Percentiles rank a stretch among this genome's conserved stretches.
These are phyloP conservation scores for Salvia sclarea DNA, from an alignment of 305 asterid species.

Conservation along the genomic window DNA sequence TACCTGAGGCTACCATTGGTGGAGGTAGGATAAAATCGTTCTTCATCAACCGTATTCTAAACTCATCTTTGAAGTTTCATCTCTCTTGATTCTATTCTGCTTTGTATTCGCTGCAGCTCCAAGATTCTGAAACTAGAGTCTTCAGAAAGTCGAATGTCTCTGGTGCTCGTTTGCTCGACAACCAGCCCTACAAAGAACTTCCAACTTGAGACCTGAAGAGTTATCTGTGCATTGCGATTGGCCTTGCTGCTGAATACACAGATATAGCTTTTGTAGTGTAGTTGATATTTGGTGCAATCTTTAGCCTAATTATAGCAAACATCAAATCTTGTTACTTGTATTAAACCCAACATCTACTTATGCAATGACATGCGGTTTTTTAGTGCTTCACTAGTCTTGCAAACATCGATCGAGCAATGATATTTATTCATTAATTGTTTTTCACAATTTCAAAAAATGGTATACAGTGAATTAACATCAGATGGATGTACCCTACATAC, in stretches of 20 bases:
- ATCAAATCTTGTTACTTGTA: background rate
- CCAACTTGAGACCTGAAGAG: background rate
- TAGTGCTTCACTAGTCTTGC: too few relatives aligned
- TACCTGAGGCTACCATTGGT: conserved; percentile 96
- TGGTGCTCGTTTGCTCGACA: background rate
- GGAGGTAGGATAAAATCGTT: conserved; percentile 61
- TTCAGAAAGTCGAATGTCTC: background rate
- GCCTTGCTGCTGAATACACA: background rate
- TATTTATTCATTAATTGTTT: background rate
- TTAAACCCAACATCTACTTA: background rate
- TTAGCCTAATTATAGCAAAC: background rate
- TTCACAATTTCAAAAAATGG: too few relatives aligned
- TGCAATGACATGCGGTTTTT: background rate
- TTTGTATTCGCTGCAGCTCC: conserved; percentile 66
- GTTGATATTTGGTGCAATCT: background rate
- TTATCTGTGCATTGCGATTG: background rate
- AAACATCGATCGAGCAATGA: too few relatives aligned
- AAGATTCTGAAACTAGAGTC: conserved; percentile 44
- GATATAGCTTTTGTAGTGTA: conserved; percentile 6
- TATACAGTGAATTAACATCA: conserved; percentile 17
- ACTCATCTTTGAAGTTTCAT: background rate
- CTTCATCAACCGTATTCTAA: background rate
- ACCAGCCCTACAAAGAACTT: background rate
- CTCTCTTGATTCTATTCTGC: background rate
- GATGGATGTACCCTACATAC: conserved; percentile 25